phyloP scores from a whole-genome alignment of 1,139 yeast genomes.

The Taphrina flavorubra region DNA sequence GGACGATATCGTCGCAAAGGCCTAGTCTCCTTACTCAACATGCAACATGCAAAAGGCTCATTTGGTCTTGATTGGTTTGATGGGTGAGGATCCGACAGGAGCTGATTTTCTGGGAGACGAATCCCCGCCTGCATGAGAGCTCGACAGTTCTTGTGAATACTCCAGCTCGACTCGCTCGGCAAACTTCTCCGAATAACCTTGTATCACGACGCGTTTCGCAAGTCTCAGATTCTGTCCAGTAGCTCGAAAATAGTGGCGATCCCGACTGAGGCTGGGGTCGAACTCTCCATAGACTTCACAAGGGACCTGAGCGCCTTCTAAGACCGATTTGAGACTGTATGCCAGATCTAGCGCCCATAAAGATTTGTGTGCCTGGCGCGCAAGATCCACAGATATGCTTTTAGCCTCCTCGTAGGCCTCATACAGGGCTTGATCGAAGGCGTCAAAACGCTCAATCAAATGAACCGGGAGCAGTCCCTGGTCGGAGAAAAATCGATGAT shows the following conservation, averaged over 20 bases:
- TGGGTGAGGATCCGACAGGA: too few relatives aligned
- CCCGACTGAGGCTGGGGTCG: not conserved
- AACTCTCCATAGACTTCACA: not conserved
- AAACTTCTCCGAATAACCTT: not conserved
- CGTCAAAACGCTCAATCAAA: not conserved
- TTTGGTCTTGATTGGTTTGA: too few relatives aligned
- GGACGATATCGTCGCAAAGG: too few relatives aligned
- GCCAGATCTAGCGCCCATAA: not conserved
- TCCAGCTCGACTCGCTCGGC: not conserved
- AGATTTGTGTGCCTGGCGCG: not conserved
- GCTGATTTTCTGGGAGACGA: not conserved
- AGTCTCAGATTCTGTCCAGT: slow-evolving; percentile 1
- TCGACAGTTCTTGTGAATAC: not conserved
- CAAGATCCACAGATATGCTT: not conserved
- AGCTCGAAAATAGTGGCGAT: not conserved
- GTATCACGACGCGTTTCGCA: not conserved
- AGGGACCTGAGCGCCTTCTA: not conserved
- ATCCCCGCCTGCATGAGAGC: not conserved
- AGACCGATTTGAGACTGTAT: not conserved
- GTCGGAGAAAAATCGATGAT: not conserved
- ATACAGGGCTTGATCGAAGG: not conserved
- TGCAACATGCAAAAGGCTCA: too few relatives aligned
- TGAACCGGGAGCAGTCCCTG: not conserved
- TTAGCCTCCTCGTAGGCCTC: not conserved
- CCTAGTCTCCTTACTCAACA: too few relatives aligned